phyloP scores from a whole-genome alignment of 2,329 filamentous ascomycete genomes.

The Stylonectria norvegica region DNA sequence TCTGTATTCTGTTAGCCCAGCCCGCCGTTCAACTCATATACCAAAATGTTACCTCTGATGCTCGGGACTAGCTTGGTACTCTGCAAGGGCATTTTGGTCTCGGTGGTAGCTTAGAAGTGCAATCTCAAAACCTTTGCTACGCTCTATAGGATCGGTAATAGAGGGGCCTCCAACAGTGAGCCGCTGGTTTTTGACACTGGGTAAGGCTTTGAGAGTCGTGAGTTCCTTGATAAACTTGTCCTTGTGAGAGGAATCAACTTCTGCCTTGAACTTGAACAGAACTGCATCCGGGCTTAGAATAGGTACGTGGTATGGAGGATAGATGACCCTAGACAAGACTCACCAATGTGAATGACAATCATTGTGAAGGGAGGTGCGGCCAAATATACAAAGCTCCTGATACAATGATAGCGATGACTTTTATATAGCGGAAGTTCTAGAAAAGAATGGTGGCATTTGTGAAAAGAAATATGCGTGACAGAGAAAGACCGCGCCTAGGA shows the following conservation, averaged over 20 bases:
- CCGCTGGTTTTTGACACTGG: constrained; percentile 46
- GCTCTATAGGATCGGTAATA: constrained; percentile 48
- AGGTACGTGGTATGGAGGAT: background rate
- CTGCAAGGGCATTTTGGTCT: constrained; percentile 41
- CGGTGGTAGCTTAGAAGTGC: constrained; percentile 51
- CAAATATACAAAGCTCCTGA: too few relatives aligned
- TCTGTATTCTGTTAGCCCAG: too few relatives aligned
- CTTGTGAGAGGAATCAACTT: constrained; percentile 41
- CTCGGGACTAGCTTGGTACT: constrained; percentile 51
- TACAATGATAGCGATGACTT: too few relatives aligned
- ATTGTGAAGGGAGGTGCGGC: too few relatives aligned
- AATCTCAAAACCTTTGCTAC: constrained; percentile 52
- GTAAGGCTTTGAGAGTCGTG: constrained; percentile 45
- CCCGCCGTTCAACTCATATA: too few relatives aligned
- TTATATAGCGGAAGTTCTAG: too few relatives aligned
- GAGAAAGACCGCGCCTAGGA: too few relatives aligned
- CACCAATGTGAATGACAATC: constrained; percentile 37
- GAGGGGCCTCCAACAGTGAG: constrained; percentile 52
- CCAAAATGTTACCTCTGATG: constrained; percentile 43
- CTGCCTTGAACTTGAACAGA: constrained; percentile 46
- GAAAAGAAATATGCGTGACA: too few relatives aligned
- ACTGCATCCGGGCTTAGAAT: constrained; percentile 34
- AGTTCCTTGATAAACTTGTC: constrained; percentile 44
- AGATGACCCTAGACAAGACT: background rate
- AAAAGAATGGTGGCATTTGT: too few relatives aligned